Evolutionary conservation across 2,329 filamentous ascomycete species (phyloP), one percentile per base, ranked within the genome.

Genomic region (Talaromyces funiculosus): DNA sequence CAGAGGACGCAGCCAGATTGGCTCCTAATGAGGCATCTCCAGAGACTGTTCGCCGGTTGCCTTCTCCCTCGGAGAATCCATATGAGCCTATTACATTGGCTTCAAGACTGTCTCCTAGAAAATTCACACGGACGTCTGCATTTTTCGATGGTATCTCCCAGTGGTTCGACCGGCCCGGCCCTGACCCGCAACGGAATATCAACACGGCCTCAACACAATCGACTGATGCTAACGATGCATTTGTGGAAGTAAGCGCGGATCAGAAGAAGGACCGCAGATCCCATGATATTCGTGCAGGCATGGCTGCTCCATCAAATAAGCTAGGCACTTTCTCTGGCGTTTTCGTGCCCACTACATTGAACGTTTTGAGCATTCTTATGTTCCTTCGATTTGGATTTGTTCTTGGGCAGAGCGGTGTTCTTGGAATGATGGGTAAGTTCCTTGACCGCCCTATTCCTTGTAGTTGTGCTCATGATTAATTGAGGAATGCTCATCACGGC

Each of bases 311-410:
- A 55, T 74, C 71, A 16, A 76, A 82, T 66, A 94, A 94, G 76
- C 80, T 95, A 61, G 89, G 89, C 38, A 87, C 86, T 8, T 85
- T 91, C 65, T 90, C 86, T 3, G 89, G 89, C 7, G 89, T 95
- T 53, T 96, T 92, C 72, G 89, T 96, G 16, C 91, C 91, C 1
- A 91, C 91, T n/a, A 92, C 88, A 63, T 80, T 95, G 66, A 96
- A 94, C 73, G 91, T 96, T 43, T 78, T 95, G 65, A 93, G 90
- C 67, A 95, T 96, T 74, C 82, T 96, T 63, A 95, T 96, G 90
- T 96, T 96, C 76, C 80, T 96, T 67, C 85, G 91, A 22, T 96
- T 96, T 72, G 90, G 91, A 22, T 86, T 91, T 67, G 90, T 96
- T 61, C 80, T 95, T 22, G 91, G 90, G 8, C 88, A 93, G 70